Base-by-base conservation (phyloP, 805 yeast genomes). In the Starmerella ratchasimensis region DNA sequence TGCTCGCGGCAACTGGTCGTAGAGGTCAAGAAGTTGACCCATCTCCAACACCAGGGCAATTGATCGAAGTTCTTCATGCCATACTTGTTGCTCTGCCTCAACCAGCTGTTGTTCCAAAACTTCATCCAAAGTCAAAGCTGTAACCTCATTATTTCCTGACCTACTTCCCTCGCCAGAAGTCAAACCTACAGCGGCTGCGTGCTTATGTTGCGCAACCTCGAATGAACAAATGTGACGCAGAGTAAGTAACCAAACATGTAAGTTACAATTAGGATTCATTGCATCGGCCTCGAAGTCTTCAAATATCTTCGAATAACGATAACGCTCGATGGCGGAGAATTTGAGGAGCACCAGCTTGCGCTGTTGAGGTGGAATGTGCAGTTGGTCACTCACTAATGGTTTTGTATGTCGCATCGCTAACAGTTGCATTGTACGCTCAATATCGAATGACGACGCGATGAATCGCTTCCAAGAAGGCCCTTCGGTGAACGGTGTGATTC, bases 161-260 rank as follows among this genome's bases (percentile, higher is more conserved):
- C 30, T 17, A 4, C 4, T 5, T 18, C 11, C 19, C 26, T 16
- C 9, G n/a, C 19, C 23, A 31, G 5, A n/a, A n/a, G n/a, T n/a
- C n/a, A n/a, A n/a, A n/a, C 14, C 27, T 24, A 7, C 19, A 20
- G 15, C 32, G 13, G 21, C 17, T 5, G 9, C 11, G 5, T 36
- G 26, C 4, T 6, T 7, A 20, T 28, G 30, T 18, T 20, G 25
- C 9, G 40, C 28, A 11, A 33, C 34, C 3, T 94, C 82, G 58
- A 82, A 93, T 42, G 90, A 80, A 49, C 96, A 88, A 0, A 80
- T 65, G 50, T 80, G 83, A 24, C 97, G 64, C 21, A 88, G 58
- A 33, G 69, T 63, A 5, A 66, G 62, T 6, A 88, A 60, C 90
- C 94, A 82, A 9, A 64, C 75, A 25, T 28, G 19, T n/a, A 40